phyloP scores from a whole-genome alignment of 371 early-diverging fungal genomes.

The Spiromyces aspiralis region DNA sequence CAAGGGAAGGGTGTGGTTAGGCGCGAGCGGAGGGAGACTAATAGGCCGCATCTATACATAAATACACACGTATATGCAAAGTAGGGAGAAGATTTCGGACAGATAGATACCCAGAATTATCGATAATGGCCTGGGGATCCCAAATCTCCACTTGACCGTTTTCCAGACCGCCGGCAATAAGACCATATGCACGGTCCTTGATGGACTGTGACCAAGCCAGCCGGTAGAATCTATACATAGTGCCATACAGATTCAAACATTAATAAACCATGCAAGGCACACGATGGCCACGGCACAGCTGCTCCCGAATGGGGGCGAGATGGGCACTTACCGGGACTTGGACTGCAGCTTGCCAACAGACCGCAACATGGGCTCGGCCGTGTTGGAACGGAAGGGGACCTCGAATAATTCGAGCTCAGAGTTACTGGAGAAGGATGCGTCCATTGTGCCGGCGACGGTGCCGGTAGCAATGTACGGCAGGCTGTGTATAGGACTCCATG shows the following conservation, averaged over 20 bases:
- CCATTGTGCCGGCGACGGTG: slow-evolving; percentile 91
- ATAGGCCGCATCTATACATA: too few species aligned
- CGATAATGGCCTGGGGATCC: slow-evolving; percentile 63
- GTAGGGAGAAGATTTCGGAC: too few species aligned
- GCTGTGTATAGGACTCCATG: slow-evolving; percentile 61
- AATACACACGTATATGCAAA: too few species aligned
- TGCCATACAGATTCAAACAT: not conserved
- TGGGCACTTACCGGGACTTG: slow-evolving; percentile 1
- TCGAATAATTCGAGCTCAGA: slow-evolving; percentile 82
- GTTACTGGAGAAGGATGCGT: slow-evolving; percentile 83
- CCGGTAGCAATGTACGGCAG: slow-evolving; percentile 71
- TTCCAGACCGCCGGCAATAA: slow-evolving; percentile 91
- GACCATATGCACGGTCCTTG: slow-evolving; percentile 46
- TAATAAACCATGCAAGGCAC: too few species aligned
- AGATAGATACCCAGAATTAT: too few species aligned
- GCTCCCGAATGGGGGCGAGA: not conserved
- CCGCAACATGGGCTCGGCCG: not conserved
- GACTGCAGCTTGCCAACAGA: not conserved
- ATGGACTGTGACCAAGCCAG: slow-evolving; percentile 63
- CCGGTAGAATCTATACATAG: slow-evolving; percentile 54
- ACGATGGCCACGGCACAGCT: not conserved
- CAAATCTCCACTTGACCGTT: slow-evolving; percentile 81
- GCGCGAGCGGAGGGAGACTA: too few species aligned
- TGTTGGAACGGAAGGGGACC: not conserved
- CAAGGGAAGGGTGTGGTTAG: too few species aligned